Percentiles rank a stretch among this genome's conserved stretches.
Conservation (phyloP, 345 rosid genomes). For the Gossypium raimondii region DNA sequence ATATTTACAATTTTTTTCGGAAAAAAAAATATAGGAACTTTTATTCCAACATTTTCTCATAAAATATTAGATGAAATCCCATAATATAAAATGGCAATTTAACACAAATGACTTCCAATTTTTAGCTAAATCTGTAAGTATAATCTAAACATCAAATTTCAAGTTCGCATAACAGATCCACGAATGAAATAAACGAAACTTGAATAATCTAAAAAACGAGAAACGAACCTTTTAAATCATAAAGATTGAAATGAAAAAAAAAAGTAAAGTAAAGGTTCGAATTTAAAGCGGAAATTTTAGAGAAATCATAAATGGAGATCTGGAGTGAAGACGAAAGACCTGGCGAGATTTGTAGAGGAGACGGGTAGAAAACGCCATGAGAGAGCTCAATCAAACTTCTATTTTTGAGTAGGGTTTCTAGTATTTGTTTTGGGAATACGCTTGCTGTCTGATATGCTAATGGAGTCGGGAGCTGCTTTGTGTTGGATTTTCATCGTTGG, state of each 20-base stretch:
- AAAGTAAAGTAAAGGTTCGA: not conserved
- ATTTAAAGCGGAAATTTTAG: not conserved
- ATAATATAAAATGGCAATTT: not conserved
- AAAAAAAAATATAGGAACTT: not conserved
- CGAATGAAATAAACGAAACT: not conserved
- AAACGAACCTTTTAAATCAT: not conserved
- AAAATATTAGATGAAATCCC: not conserved
- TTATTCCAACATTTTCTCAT: not conserved
- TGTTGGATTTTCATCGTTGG: not conserved
- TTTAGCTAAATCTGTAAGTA: not conserved
- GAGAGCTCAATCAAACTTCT: not conserved
- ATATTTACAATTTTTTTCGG: not conserved
- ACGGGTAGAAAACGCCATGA: slow-evolving; percentile 75
- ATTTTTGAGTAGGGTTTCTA: slow-evolving; percentile 2
- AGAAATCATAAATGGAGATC: not conserved
- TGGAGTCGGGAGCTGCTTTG: not conserved
- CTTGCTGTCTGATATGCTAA: too few species aligned
- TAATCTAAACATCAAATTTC: not conserved
- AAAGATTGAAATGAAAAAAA: not conserved
- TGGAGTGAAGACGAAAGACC: slow-evolving; percentile 30
- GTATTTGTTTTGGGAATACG: not conserved
- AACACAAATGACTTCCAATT: not conserved
- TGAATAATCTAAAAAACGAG: not conserved
- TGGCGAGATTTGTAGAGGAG: slow-evolving; percentile 73
- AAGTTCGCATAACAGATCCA: not conserved